phyloP scores from a whole-genome alignment of 345 rosid species.

The Geranium rotundifolium region DNA sequence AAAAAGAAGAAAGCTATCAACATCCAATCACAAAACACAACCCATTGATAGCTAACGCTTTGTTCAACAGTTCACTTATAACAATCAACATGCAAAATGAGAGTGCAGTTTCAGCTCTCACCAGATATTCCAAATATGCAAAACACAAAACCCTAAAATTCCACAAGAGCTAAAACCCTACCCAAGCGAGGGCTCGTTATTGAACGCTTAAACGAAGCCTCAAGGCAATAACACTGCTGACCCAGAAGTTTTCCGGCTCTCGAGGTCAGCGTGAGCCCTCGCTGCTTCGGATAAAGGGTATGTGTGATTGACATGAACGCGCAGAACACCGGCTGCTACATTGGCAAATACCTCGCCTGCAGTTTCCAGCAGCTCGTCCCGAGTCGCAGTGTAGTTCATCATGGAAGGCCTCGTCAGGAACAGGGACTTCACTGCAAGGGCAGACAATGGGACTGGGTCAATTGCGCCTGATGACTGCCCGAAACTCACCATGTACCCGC shows the following conservation, averaged over 20 bases:
- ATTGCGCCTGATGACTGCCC: conserved; percentile 81
- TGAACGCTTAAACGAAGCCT: conserved; percentile 1
- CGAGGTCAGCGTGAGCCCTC: conserved; percentile 67
- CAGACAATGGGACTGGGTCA: conserved; percentile 67
- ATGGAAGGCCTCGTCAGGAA: conserved; percentile 76
- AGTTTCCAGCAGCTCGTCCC: conserved; percentile 65
- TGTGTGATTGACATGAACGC: conserved; percentile 55
- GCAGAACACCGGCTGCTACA: conserved; percentile 47
- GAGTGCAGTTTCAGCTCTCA: not conserved
- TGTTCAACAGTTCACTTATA: too few species aligned
- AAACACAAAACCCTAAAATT: not conserved
- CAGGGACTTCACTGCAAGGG: conserved; percentile 58
- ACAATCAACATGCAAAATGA: too few species aligned
- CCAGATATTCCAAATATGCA: not conserved
- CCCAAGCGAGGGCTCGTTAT: not conserved
- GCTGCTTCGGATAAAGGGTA: conserved; percentile 67
- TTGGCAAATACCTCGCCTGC: conserved; percentile 66
- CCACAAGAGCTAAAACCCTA: not conserved
- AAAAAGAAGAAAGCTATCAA: too few species aligned
- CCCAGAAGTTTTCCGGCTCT: conserved; percentile 58
- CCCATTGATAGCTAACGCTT: too few species aligned
- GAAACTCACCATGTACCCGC: conserved; percentile 79
- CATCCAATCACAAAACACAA: too few species aligned
- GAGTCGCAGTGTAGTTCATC: conserved; percentile 53
- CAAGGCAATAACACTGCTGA: conserved; percentile 70